Evolutionary conservation across 2,329 filamentous ascomycete genomes (phyloP), one percentile per base, ranked within the genome.

Genomic region (Phaeosphaeria sp.): DNA sequence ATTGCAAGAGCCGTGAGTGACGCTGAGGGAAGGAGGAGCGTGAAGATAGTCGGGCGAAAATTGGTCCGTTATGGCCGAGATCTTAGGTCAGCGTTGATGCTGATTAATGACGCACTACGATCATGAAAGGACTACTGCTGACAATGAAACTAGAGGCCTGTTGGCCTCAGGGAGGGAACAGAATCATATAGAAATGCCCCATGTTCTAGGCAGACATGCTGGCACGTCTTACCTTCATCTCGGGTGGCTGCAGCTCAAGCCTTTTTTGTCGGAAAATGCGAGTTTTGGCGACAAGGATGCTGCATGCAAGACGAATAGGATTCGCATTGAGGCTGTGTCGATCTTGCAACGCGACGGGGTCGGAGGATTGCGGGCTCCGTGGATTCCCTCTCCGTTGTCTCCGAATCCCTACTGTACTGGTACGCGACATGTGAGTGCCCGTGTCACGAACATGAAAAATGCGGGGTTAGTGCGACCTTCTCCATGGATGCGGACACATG

Each of bases 81-180:
- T 52, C 51, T 62, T 59, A 62, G 52, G 56, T 64, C 58, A 64
- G 61, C 61, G 27, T 10, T 11, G 43, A 49, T 54, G 59, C 52
- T 59, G 59, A 63, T 41, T 55, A 62, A 64, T 56, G 44, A 49
- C 50, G 50, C 41, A 27, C 30, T 41, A 60, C 22, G 18, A 30
- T 47, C 50, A 17, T 43, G 41, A 55, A 52, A 22, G 48, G 55
- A 56, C 39, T 52, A 59, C 58, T 48, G 60, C 54, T 58, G 49
- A 59, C 50, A 20, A 51, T 30, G 11, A 36, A 36, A 36, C 30
- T 13, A 7, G 30, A 22, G 44, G 48, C 42, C 49, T 36, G 17
- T 36, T 23, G 22, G 23, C 46, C 36, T 44, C 13, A 20, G 21
- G 41, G 41, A 25, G 44, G 36, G 22, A 15, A 6, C 27, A 53